phyloP scores from a whole-genome alignment of 2,329 filamentous ascomycete genomes.

The Dothidotthia symphoricarpi region DNA sequence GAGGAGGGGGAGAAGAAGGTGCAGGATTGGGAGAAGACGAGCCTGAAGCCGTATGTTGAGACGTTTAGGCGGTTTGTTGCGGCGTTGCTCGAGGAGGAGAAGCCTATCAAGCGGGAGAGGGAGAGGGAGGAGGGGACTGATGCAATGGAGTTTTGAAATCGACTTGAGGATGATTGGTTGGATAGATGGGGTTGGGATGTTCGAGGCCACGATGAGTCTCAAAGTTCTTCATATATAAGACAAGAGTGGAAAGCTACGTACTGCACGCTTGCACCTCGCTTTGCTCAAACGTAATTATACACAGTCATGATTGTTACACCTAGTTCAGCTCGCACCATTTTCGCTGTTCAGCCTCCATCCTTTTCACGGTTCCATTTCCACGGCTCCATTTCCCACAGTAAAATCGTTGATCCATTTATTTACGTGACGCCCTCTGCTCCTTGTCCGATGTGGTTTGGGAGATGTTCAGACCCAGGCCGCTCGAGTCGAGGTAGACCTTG shows the following conservation, averaged over 20 bases:
- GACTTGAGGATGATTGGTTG: not conserved
- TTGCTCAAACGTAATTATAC: not conserved
- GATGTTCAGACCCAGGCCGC: slow-evolving; percentile 89
- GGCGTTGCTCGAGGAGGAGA: slow-evolving; percentile 73
- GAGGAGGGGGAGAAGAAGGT: slow-evolving; percentile 52
- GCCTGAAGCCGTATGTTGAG: slow-evolving; percentile 87
- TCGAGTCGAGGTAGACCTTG: slow-evolving; percentile 88
- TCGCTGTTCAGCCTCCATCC: not conserved
- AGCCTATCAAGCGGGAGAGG: slow-evolving; percentile 52
- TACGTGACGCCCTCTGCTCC: slow-evolving; percentile 35
- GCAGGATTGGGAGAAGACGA: slow-evolving; percentile 96
- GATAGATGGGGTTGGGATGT: not conserved
- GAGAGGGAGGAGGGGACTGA: slow-evolving; percentile 58
- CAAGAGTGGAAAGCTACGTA: not conserved
- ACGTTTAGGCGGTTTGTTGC: slow-evolving; percentile 81
- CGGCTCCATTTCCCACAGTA: too few species aligned
- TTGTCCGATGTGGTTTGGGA: slow-evolving; percentile 45
- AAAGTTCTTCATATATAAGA: not conserved
- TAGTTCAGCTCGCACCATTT: not conserved
- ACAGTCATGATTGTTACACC: not conserved
- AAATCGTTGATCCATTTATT: slow-evolving; percentile 7
- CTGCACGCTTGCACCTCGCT: not conserved
- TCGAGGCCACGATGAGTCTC: not conserved
- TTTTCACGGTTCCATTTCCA: too few species aligned
- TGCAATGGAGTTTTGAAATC: slow-evolving; percentile 65